Conservation (phyloP, 805 yeast genomes). For the Lachancea cidri region DNA sequence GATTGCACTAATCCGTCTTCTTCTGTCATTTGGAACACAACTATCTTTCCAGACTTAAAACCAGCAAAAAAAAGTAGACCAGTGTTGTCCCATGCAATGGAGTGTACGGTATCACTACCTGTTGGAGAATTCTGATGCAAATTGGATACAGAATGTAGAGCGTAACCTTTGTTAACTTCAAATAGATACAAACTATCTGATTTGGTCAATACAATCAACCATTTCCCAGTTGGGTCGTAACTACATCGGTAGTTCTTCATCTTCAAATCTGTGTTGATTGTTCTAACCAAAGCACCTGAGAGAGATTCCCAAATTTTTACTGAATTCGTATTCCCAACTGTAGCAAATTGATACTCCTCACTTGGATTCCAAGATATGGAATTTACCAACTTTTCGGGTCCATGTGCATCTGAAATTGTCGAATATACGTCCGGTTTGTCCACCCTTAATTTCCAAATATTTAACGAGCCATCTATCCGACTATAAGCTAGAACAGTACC, state of each 20-base stretch:
- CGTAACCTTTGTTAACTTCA: conserved; percentile 31
- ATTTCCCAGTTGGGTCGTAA: conserved; percentile 45
- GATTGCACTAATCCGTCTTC: conserved; percentile 6
- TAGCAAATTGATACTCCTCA: conserved; percentile 20
- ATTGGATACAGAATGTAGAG: conserved; percentile 12
- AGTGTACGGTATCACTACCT: conserved; percentile 25
- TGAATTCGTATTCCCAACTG: conserved; percentile 20
- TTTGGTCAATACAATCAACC: conserved; percentile 41
- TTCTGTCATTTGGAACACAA: conserved; percentile 15
- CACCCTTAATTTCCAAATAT: conserved; percentile 20
- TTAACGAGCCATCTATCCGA: conserved; percentile 30
- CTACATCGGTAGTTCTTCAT: conserved; percentile 19
- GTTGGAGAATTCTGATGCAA: background rate
- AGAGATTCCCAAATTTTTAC: conserved; percentile 21
- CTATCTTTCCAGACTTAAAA: conserved; percentile 42
- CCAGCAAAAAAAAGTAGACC: conserved; percentile 42
- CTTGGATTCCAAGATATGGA: conserved; percentile 25
- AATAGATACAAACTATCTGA: conserved; percentile 36
- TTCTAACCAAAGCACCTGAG: conserved; percentile 13
- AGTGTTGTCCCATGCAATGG: conserved; percentile 31
- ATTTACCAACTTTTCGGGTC: conserved; percentile 17
- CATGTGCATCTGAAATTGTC: conserved; percentile 15
- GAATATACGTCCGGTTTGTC: conserved; percentile 9
- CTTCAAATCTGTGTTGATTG: conserved; percentile 15
- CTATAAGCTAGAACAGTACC: conserved; percentile 26